Evolutionary conservation across 2,329 filamentous ascomycete species (phyloP), one percentile per base, ranked within the genome.

Genomic region (Apiospora arundinis): DNA sequence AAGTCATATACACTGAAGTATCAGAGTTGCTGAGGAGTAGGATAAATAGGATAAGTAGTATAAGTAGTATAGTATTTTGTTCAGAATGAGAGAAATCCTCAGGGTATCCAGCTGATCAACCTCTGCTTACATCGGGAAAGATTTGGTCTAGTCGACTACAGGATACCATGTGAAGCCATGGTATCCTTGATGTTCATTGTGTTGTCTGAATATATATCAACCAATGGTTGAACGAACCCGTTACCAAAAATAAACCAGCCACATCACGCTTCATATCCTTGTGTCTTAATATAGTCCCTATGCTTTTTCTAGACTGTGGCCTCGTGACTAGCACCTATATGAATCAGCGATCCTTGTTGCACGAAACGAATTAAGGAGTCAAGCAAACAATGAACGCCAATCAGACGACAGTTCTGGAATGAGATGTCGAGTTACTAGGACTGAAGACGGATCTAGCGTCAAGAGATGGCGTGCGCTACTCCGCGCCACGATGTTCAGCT

Each of bases 401-500:
- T 60, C 25, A 37, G 25, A 37, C 25, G 16, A 4, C 23, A 1
- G 23, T 6, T 60, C 25, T 37, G 23, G 7, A 37, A 21, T 11
- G 28, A 32, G 6, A 28, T 37, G 18, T 21, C 16, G 0, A 8
- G 9, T 18, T 16, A 60, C 52, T 21, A 60, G 5, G 28, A 21
- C 14, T 21, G 52, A 21, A 60, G 14, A 60, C 52, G 28, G 52
- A 37, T 37, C 52, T 60, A 60, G 28, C 52, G 28, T 60, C 11
- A 6, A 60, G 2, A 45, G 28, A 21, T 21, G 52, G 52, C 52
- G 28, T 60, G 52, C 28, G 52, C 52, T 60, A 37, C 28, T 16
- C 52, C 32, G 18, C 52, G 52, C 52, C 28, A 60, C 52, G 28
- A 49, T 18, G 28, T 60, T 60, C 52, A 60, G 52, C 52, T 60